Conservation (phyloP, 495 filamentous ascomycete genomes). For the Haplographium delicatum region DNA sequence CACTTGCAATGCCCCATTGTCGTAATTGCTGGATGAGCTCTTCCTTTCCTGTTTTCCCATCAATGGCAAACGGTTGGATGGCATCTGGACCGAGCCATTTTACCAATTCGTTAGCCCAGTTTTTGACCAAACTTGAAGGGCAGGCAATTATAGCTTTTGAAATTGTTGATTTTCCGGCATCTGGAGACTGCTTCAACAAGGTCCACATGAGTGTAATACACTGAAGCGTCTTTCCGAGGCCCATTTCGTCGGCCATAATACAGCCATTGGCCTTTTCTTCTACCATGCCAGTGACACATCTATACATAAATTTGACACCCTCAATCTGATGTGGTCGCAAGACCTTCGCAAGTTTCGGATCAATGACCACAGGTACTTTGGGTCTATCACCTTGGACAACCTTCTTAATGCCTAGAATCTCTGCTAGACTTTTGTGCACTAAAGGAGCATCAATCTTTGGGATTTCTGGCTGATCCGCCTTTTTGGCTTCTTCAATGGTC, state of each 20-base stretch:
- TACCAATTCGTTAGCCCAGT: slow-evolving; percentile 93
- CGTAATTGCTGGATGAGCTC: slow-evolving; percentile 84
- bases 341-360: slow-evolving; percentile 85
- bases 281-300: slow-evolving; percentile 86
- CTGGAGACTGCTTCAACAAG: slow-evolving; percentile 88
- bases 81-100: slow-evolving; percentile 96
- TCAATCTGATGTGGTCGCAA: slow-evolving; percentile 96
- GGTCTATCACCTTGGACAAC: slow-evolving; percentile 73
- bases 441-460: slow-evolving; percentile 71
- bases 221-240: slow-evolving; percentile 85
- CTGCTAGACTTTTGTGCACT: slow-evolving; percentile 89
- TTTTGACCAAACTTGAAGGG: slow-evolving; percentile 90
- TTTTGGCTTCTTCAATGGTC: slow-evolving; percentile 46
- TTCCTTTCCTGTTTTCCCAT: slow-evolving; percentile 93
- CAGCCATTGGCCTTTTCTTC: slow-evolving; percentile 93
- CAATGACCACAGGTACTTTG: slow-evolving; percentile 94
- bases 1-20: slow-evolving; percentile 89
- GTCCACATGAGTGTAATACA: slow-evolving; percentile 84
- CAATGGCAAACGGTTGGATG: slow-evolving; percentile 89
- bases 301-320: slow-evolving; percentile 97
- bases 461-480: slow-evolving; percentile 31
- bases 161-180: slow-evolving; percentile 87
- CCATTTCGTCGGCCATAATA: slow-evolving; percentile 99
- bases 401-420: slow-evolving; percentile 94
- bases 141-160: slow-evolving; percentile 99